A percentile compares a stretch with the other conserved stretches of the same genome.
Evolutionary conservation across 176 grass and related monocot genomes (phyloP).

Genomic region (Neostapfia colusana): DNA sequence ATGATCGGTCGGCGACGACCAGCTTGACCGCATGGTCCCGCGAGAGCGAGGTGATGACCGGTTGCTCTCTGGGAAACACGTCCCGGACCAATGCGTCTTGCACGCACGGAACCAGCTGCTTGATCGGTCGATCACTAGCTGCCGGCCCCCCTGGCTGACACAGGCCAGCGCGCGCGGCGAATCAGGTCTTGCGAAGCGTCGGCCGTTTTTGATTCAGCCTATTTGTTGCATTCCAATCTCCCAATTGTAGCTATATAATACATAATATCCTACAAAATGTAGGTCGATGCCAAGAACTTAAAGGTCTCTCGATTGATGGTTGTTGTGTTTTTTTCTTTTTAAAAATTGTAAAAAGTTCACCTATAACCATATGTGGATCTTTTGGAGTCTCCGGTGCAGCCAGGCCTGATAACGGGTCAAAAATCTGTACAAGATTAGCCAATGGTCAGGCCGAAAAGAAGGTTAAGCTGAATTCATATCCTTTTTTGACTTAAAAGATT

Average conservation of each 20-base stretch:
- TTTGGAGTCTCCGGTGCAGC: too few relatives aligned
- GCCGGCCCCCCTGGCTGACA: background rate
- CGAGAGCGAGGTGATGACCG: background rate
- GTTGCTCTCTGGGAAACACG: background rate
- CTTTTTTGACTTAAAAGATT: too few relatives aligned
- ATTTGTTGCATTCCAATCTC: background rate
- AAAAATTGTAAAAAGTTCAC: too few relatives aligned
- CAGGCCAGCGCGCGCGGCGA: slow-evolving; percentile 9
- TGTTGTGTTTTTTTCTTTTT: too few relatives aligned
- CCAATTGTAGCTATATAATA: background rate
- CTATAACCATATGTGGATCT: too few relatives aligned
- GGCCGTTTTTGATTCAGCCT: background rate
- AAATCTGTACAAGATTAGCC: too few relatives aligned
- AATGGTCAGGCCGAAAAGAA: too few relatives aligned
- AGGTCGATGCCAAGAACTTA: background rate
- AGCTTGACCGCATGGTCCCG: background rate
- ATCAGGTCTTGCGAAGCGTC: background rate
- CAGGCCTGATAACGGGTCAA: too few relatives aligned
- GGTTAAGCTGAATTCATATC: too few relatives aligned
- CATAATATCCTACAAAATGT: background rate
- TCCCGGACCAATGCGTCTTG: too few relatives aligned
- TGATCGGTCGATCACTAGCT: background rate
- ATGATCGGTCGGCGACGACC: slow-evolving; percentile 13
- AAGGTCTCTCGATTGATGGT: too few relatives aligned
- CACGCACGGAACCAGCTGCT: too few relatives aligned